Percentiles rank a stretch among this genome's conserved stretches.
phyloP scores from a whole-genome alignment of 1,284 basidiomycete genomes.

The Megacollybia platyphylla region DNA sequence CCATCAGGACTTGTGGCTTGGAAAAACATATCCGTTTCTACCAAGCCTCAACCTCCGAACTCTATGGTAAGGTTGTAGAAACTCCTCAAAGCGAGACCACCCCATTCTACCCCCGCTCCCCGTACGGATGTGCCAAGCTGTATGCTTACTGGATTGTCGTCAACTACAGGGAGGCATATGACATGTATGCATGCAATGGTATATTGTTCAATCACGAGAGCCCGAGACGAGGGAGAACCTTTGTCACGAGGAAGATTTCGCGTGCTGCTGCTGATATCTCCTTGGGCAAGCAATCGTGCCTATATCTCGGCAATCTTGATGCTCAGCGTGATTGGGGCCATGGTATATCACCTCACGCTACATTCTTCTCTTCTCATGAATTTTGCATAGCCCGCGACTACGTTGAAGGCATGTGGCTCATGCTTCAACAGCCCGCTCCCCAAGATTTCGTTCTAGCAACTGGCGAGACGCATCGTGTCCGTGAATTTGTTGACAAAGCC shows the following conservation, averaged over 20 bases:
- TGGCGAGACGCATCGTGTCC: slow-evolving; percentile 84
- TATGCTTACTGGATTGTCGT: slow-evolving; percentile 84
- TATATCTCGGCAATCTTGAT: slow-evolving; percentile 87
- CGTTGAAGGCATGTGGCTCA: slow-evolving; percentile 91
- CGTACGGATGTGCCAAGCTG: slow-evolving; percentile 86
- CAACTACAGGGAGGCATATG: slow-evolving; percentile 88
- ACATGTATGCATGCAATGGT: slow-evolving; percentile 85
- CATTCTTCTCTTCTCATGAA: slow-evolving; percentile 1
- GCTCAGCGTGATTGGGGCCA: slow-evolving; percentile 92
- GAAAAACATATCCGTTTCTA: slow-evolving; percentile 83
- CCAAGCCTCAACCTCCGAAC: slow-evolving; percentile 88
- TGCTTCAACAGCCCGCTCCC: slow-evolving; percentile 73
- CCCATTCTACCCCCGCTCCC: slow-evolving; percentile 87
- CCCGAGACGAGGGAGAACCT: slow-evolving; percentile 80
- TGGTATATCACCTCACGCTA: slow-evolving; percentile 31
- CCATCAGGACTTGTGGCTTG: slow-evolving; percentile 83
- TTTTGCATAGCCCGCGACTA: slow-evolving; percentile 60
- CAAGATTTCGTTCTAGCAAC: slow-evolving; percentile 89
- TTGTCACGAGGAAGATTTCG: slow-evolving; percentile 88
- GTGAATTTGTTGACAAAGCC: slow-evolving; percentile 80
- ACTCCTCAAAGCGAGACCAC: slow-evolving; percentile 86
- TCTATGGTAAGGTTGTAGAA: slow-evolving; percentile 88
- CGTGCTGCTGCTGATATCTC: slow-evolving; percentile 83
- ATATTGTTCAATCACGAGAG: slow-evolving; percentile 94
- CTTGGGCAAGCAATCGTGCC: slow-evolving; percentile 72